Evolutionary conservation across 2,329 filamentous ascomycete species (phyloP), one percentile per base, ranked within the genome.

Genomic region (Aspergillus cejpii): DNA sequence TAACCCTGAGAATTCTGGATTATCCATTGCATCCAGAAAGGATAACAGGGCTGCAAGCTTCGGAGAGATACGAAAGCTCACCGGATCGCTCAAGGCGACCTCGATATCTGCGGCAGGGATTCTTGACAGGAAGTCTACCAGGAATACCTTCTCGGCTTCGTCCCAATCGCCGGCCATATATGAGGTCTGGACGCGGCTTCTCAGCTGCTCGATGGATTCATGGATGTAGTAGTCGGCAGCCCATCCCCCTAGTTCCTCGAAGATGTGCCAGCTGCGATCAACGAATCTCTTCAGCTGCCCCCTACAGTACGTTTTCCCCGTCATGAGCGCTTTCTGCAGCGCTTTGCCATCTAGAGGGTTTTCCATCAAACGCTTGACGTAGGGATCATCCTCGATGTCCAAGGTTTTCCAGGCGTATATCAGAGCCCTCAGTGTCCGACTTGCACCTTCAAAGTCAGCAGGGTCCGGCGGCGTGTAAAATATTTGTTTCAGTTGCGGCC

Each of bases 181-280:
- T 65, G 36, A 43, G 14, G 59, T 49, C 5, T 54, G 37, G 10
- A 53, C 41, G 2, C 48, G 52, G 11, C 40, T 41, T 7, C 37
- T 53, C 8, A 71, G 56, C 37, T 64, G 64, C 37, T 58, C 62
- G 7, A 80, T 66, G 3, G 75, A 73, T 28, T 68, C 69, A 41
- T 65, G 64, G 19, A 89, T 76, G 57, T 82, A 89, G 39, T 75
- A 76, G 39, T 89, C 81, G 0, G 77, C 76, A 1, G 83, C 83
- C 83, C 84, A 90, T 1, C 70, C 52, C 0, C 86, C 86, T 3
- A 89, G 71, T 37, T 84, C 75, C 2, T 59, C 53, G 17, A 70
- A 70, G 1, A 89, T 71, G 11, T 74, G 71, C 1, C 50, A 37
- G 10, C 75, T 71, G 24, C 75, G 78, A 2, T 69, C 67, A 34